These are phyloP conservation scores for Excoecaria cochinchinensis DNA, from an alignment of 345 rosid genomes.

Conservation along the genomic window DNA sequence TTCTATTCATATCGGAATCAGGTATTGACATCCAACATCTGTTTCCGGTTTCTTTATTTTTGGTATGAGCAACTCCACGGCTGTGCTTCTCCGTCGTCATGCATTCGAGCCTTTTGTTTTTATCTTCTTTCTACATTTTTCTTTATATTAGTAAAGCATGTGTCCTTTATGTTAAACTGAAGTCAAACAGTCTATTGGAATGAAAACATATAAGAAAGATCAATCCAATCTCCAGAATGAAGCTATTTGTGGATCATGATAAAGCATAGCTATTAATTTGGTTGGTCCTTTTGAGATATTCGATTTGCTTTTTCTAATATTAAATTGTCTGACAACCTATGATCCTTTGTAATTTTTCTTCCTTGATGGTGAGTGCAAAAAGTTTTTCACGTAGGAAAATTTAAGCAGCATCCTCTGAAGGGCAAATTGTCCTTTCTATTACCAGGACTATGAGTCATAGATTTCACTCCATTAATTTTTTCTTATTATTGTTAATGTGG, in stretches of 20 bases:
- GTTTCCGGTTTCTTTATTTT: conserved; percentile 2
- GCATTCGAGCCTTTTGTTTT: background rate
- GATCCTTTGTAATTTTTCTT: background rate
- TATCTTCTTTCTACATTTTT: background rate
- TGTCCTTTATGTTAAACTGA: too few species aligned
- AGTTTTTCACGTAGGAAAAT: background rate
- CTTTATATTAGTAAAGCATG: too few species aligned
- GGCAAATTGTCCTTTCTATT: background rate
- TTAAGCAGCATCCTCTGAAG: background rate
- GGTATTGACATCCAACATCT: conserved; percentile 33
- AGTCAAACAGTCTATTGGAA: too few species aligned
- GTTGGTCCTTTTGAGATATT: background rate
- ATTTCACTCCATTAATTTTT: background rate
- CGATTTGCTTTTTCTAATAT: background rate
- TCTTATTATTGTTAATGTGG: conserved; percentile 23
- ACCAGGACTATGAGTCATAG: background rate
- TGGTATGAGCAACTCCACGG: background rate
- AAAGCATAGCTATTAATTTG: background rate
- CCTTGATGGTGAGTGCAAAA: background rate
- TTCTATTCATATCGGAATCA: conserved; percentile 91
- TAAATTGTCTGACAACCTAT: background rate
- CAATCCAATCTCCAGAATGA: background rate
- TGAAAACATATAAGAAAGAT: too few species aligned
- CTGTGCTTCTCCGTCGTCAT: background rate
- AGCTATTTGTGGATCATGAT: background rate